A percentile compares a stretch with the other conserved stretches of the same genome.
phyloP scores from a whole-genome alignment of 441 rosid species.

The Brassica balearica region DNA sequence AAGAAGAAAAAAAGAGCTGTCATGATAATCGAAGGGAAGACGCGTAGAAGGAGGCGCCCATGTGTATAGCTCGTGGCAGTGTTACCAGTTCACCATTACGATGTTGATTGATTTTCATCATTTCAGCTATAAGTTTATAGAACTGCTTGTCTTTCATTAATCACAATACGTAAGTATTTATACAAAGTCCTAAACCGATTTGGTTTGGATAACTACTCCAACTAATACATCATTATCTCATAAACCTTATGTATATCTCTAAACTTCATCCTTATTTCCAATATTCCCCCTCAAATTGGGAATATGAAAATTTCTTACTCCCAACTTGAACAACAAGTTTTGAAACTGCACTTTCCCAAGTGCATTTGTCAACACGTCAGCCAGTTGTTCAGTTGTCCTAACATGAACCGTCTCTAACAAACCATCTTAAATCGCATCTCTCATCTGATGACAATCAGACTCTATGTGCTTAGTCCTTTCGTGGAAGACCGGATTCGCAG shows the following conservation, averaged over 20 bases:
- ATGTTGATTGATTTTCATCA: constrained; percentile 1
- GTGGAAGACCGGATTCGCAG: background rate
- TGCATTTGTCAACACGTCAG: background rate
- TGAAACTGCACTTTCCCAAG: background rate
- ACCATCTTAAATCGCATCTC: background rate
- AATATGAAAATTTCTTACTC: background rate
- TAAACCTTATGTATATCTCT: too few species aligned
- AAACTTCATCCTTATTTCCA: too few species aligned
- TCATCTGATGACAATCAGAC: background rate
- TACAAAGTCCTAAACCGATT: too few species aligned
- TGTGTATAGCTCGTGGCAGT: constrained; percentile 31
- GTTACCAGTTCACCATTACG: constrained; percentile 25
- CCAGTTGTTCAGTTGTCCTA: background rate
- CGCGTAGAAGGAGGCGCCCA: constrained; percentile 20
- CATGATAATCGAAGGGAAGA: background rate
- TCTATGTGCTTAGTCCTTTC: background rate
- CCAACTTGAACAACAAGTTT: background rate
- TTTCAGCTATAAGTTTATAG: background rate
- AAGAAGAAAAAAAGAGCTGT: background rate
- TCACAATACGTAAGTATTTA: too few species aligned
- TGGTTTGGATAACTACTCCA: too few species aligned
- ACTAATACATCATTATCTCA: too few species aligned
- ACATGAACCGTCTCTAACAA: background rate
- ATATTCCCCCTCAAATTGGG: background rate
- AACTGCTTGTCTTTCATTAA: background rate